Evolutionary conservation across 345 rosid species (phyloP), one percentile per base, ranked within the genome.

Genomic region (Turnera subulata): DNA sequence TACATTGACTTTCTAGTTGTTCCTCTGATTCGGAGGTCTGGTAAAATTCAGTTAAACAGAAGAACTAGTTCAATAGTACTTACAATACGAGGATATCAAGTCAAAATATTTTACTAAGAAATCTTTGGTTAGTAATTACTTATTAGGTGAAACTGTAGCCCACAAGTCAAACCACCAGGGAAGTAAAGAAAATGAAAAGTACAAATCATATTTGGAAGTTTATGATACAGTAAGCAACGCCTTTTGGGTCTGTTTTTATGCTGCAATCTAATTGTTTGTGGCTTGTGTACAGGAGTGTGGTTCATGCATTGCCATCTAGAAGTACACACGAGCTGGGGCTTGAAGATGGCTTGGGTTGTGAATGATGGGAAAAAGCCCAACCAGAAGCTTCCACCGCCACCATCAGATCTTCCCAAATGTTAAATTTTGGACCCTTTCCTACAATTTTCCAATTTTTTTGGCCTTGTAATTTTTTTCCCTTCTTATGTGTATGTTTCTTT

Each of bases 341-440:
- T 82, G 69, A 80, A 80, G 64, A 80, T 82, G 84, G 82, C 75
- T 7, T 82, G 83, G 84, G 22, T 80, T 39, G 83, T 80, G 23
- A 60, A 8, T n/a, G 80, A 75, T 46, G 83, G 88, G 5, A 71
- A 73, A 35, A 54, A 67, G 6, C 63, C 50, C 18, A 54, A 68
- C 26, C 82, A 82, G 54, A 80, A 70, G 51, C 73, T 82, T 37
- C 84, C 65, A 17, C 79, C 76, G 3, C 81, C 81, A 5, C 79
- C 88, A 24, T 64, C 81, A 1, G 82, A 82, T 80, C 81, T 82
- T 43, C 84, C 83, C 0, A 58, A 66, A 67, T 80, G 84, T 59
- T 82, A 54, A 70, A 7, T 10, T 40, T 60, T 11, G 2, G 1
- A 1, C 21, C 38, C 35, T 38, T 23, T 2, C 8, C 10, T 5